Evolutionary conservation across 345 rosid species (phyloP), one percentile per base, ranked within the genome.

Genomic region (Toxicodendron radicans): DNA sequence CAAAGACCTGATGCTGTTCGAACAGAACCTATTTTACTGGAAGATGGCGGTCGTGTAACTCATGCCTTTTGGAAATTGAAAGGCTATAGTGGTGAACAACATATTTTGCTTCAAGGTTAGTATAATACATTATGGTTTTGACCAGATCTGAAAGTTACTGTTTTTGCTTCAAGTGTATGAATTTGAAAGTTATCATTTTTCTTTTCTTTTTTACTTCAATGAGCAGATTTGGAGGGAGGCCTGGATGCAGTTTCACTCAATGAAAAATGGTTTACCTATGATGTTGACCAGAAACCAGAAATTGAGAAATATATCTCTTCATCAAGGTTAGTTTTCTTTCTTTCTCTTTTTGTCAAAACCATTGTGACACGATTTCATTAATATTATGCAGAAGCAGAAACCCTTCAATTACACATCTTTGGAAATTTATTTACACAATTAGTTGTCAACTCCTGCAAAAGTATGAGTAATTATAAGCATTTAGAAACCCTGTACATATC

Each of bases 91-190:
- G 81, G 79, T 66, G 84, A 80, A 45, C 68, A 79, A 30, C 82
- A 77, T 73, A 73, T 88, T 35, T 78, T 92, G 81, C 91, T 87
- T 73, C 99, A 92, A 92, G 95, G 99, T 92, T 41, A 52, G 81
- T 38, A 59, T 76, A 35, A 23, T 79, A 20, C 65, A 23, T 69
- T 48, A 61, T 68, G 43, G 69, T 27, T 59, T 54, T 73, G 54
- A 73, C 27, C 20, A 72, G 53, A 57, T 56, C 69, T 57, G 2
- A 57, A 64, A 27, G 24, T 38, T 11, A n/a, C 30, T 13, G 33
- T 24, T 48, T 18, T 23, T 38, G 43, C 43, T 38, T 74, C 27
- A 18, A 72, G 53, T 68, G 24, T 46, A 32, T n/a, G 64, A 60
- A 57, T 56, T 71, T 56, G 3, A 57, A 64, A 27, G 35, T 48